Percentiles rank a stretch among this genome's conserved stretches.
Conservation (phyloP, 192 early-diverging fungal genomes). For the Oehlia diaphana region DNA sequence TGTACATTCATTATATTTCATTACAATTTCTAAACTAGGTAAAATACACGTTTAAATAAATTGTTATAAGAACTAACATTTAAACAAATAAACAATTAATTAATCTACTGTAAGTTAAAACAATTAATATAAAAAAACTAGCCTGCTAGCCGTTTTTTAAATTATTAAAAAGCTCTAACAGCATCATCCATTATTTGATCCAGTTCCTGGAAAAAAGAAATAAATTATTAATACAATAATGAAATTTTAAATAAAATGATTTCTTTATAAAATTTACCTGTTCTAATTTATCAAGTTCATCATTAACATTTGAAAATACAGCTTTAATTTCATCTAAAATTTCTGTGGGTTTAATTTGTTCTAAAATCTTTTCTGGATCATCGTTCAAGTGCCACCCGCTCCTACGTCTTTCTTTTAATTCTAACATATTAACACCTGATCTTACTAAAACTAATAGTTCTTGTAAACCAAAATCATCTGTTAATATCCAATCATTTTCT, state of each 20-base stretch:
- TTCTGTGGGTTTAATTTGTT: constrained; percentile 22
- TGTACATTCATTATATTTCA: too few relatives aligned
- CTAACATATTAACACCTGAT: constrained; percentile 31
- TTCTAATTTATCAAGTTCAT: constrained; percentile 33
- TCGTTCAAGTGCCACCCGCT: constrained; percentile 23
- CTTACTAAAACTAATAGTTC: constrained; percentile 45
- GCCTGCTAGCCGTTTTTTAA: not conserved
- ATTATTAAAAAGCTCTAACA: constrained; percentile 33
- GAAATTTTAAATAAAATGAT: not conserved
- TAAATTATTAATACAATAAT: not conserved
- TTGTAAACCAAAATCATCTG: constrained; percentile 49
- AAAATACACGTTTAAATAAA: too few relatives aligned
- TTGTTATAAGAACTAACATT: too few relatives aligned
- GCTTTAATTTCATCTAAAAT: constrained; percentile 32
- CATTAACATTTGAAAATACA: constrained; percentile 23
- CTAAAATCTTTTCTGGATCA: constrained; percentile 29
- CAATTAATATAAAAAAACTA: not conserved
- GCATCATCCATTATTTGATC: constrained; percentile 41
- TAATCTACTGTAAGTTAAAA: too few relatives aligned
- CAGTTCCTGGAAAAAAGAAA: constrained; percentile 33
- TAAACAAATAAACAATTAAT: too few relatives aligned
- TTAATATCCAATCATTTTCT: constrained; percentile 34
- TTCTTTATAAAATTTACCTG: constrained; percentile 23
- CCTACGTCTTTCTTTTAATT: constrained; percentile 25
- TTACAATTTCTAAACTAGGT: too few relatives aligned